Percentiles rank a stretch among this genome's conserved stretches.
Evolutionary conservation across 345 rosid genomes (phyloP).

Genomic region (Eutrema japonicum): DNA sequence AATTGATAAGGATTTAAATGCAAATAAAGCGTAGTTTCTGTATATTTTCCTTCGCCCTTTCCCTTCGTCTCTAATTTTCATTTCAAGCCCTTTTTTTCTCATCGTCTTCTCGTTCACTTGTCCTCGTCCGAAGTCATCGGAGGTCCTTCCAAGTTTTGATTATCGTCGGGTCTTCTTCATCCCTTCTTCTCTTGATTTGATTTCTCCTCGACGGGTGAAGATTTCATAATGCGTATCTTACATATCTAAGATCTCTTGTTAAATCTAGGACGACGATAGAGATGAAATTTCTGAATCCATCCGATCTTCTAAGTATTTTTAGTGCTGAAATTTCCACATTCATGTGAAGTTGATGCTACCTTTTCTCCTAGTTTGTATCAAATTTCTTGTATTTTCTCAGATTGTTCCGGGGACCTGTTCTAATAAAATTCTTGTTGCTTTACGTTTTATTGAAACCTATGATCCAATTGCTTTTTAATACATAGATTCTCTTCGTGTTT

Average conservation of each 20-base stretch:
- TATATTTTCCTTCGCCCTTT: conserved; percentile 1
- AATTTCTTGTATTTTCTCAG: conserved; percentile 1
- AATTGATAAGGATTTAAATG: conserved; percentile 24
- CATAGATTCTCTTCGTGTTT: neutral
- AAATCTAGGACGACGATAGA: neutral
- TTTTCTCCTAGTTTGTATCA: neutral
- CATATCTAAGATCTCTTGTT: conserved; percentile 23
- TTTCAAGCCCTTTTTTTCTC: neutral
- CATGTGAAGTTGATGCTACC: neutral
- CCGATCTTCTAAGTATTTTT: neutral
- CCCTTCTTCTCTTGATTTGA: conserved; percentile 3
- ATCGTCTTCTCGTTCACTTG: conserved; percentile 40
- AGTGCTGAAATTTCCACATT: neutral
- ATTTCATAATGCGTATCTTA: conserved; percentile 29
- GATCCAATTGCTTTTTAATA: neutral
- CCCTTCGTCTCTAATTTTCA: neutral
- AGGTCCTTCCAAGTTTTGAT: conserved; percentile 28
- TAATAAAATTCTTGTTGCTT: neutral
- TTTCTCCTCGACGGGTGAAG: neutral
- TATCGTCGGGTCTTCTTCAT: conserved; percentile 20
- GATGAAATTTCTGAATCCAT: neutral
- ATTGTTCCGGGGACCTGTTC: neutral
- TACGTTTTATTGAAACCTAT: neutral
- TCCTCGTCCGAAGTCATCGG: conserved; percentile 40
- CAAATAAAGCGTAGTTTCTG: conserved; percentile 14